Conservation (phyloP, 2,329 filamentous ascomycete species). For the Coniochaeta sp. region DNA sequence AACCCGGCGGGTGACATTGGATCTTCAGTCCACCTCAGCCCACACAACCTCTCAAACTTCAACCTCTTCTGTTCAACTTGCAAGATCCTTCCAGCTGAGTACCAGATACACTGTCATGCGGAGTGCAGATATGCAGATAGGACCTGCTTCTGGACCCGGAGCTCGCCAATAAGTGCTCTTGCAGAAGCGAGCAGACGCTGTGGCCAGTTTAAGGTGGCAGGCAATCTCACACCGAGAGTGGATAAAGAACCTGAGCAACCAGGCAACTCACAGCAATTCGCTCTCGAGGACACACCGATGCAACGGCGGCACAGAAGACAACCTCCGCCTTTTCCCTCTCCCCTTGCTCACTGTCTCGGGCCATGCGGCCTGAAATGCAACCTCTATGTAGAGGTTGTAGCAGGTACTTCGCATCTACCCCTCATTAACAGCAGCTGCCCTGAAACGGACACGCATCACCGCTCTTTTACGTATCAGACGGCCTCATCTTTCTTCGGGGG, state of each 20-base stretch:
- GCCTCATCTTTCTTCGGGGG: neutral
- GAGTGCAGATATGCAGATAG: neutral
- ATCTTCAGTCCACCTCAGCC: too few species aligned
- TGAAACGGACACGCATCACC: neutral
- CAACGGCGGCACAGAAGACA: neutral
- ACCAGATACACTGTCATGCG: neutral
- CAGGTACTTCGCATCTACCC: neutral
- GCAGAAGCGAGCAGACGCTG: neutral
- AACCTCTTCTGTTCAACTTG: too few species aligned
- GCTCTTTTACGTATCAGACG: neutral
- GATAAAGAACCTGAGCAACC: too few species aligned
- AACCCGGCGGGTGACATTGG: too few species aligned
- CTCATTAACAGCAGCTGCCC: neutral
- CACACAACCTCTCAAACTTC: too few species aligned
- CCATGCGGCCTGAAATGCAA: constrained; percentile 1
- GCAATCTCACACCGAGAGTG: neutral
- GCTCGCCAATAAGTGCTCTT: neutral
- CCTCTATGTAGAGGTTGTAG: neutral
- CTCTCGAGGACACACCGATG: neutral
- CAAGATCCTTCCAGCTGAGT: too few species aligned
- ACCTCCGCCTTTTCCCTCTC: neutral
- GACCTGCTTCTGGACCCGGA: neutral
- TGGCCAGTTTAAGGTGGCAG: neutral
- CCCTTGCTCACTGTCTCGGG: neutral
- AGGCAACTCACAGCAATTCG: neutral